phyloP scores from a whole-genome alignment of 176 grass and related monocot genomes.

The Musa schizocarpa region DNA sequence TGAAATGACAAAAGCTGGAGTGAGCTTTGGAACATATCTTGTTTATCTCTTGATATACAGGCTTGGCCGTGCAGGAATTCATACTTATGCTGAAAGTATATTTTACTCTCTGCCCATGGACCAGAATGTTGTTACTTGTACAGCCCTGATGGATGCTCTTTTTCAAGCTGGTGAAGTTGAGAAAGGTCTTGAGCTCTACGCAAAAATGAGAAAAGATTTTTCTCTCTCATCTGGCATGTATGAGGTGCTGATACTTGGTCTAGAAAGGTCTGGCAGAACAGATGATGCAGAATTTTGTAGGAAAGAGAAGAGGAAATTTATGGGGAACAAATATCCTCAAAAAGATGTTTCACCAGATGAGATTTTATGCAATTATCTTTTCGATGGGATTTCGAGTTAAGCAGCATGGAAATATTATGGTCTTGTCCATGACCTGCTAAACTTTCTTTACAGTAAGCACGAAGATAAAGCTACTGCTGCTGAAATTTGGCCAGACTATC shows the following conservation, averaged over 20 bases:
- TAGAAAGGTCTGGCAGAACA: conserved; percentile 43
- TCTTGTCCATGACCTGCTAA: background rate
- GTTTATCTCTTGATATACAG: conserved; percentile 47
- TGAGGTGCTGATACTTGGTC: conserved; percentile 49
- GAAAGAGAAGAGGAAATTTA: conserved; percentile 53
- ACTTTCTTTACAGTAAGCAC: background rate
- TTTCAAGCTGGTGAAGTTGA: conserved; percentile 52
- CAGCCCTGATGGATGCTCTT: conserved; percentile 53
- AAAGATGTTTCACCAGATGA: conserved; percentile 31
- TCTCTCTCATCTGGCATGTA: conserved; percentile 44
- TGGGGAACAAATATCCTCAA: conserved; percentile 32
- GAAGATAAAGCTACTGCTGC: background rate
- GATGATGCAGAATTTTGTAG: conserved; percentile 38
- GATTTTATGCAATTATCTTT: conserved; percentile 55
- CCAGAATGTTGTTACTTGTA: conserved; percentile 49
- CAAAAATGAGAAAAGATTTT: conserved; percentile 43
- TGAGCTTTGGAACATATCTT: conserved; percentile 55
- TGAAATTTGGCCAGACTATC: background rate
- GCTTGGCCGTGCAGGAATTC: conserved; percentile 39
- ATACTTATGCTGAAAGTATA: conserved; percentile 35
- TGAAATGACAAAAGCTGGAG: conserved; percentile 41
- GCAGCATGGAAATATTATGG: background rate
- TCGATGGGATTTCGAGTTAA: conserved; percentile 19
- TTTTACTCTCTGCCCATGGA: conserved; percentile 44
- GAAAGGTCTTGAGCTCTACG: conserved; percentile 33